phyloP scores from a whole-genome alignment of 345 rosid genomes.

The Eucalyptus leucophloia region DNA sequence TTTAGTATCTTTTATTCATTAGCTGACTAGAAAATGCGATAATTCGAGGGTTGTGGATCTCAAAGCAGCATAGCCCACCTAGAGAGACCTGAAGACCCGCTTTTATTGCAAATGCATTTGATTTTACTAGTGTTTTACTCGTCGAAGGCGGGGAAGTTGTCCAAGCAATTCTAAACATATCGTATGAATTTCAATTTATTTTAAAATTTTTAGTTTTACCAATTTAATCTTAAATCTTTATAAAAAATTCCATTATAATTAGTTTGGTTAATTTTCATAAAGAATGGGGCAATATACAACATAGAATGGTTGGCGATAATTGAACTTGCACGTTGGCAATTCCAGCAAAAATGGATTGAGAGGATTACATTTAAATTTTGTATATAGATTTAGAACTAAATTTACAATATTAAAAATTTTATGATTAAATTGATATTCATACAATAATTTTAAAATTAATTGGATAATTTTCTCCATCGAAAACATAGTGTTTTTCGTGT shows the following conservation, averaged over 20 bases:
- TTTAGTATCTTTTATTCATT: background rate
- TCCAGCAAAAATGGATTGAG: background rate
- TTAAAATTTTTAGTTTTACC: fast-evolving
- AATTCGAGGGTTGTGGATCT: background rate
- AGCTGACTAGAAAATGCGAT: background rate
- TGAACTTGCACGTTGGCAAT: fast-evolving
- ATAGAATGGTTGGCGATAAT: background rate
- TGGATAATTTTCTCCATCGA: background rate
- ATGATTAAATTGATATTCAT: background rate
- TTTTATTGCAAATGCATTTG: background rate
- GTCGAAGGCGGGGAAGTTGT: background rate
- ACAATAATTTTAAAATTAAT: background rate
- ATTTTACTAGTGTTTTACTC: background rate
- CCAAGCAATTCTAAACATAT: background rate
- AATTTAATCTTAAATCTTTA: background rate
- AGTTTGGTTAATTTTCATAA: background rate
- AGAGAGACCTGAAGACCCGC: background rate
- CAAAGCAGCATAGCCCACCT: background rate
- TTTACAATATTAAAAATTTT: background rate
- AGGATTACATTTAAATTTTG: background rate
- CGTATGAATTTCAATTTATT: background rate
- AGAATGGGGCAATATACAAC: background rate
- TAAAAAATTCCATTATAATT: background rate
- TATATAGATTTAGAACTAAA: background rate
- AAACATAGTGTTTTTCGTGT: background rate